Base-by-base conservation (phyloP, 2,329 filamentous ascomycete genomes). In the Fusarium nurragi region DNA sequence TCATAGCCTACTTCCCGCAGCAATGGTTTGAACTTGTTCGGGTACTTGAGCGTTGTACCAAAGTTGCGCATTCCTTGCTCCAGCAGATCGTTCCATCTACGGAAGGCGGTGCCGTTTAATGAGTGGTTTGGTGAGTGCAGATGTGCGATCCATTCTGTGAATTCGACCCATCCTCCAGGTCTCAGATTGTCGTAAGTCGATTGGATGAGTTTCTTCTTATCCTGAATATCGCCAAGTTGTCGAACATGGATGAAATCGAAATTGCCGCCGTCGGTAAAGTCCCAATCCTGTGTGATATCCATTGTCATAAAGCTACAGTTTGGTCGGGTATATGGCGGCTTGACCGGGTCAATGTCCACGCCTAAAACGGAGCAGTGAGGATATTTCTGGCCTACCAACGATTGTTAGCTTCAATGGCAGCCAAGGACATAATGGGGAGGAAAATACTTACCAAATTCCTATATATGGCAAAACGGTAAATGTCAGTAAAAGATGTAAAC, bases 91-190 rank as follows among this genome's bases (percentile, higher is more conserved):
- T 68, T 70, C 67, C 67, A 70, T 56, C 6, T 68, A 14, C 23
- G 48, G 23, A 70, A 70, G 16, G 51, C 39, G 22, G 67, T 67
- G 28, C 67, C 67, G 2, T 61, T 26, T 25, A 70, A 25, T 37
- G 67, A 70, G 43, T 69, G 62, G 21, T 70, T 67, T 10, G 67
- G 67, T 22, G 67, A 70, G 28, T 70, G 65, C 23, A 68, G 30
- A 22, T 64, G 13, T 9, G 64, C 67, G 37, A 70, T 70, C 67
- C 67, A 70, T 67, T 70, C 67, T 12, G 67, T 70, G 4, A 70
- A 39, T 22, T 70, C 67, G 18, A 67, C 67, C 67, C 67, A 70
- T 57, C 67, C 67, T 57, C 67, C 67, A 12, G 67, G 67, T 16
- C 59, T 67, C 16, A 70, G 45, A 21, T 69, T 64, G 21, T 70